Conservation (phyloP, 2,329 filamentous ascomycete species). For the Monilinia fructigena region DNA sequence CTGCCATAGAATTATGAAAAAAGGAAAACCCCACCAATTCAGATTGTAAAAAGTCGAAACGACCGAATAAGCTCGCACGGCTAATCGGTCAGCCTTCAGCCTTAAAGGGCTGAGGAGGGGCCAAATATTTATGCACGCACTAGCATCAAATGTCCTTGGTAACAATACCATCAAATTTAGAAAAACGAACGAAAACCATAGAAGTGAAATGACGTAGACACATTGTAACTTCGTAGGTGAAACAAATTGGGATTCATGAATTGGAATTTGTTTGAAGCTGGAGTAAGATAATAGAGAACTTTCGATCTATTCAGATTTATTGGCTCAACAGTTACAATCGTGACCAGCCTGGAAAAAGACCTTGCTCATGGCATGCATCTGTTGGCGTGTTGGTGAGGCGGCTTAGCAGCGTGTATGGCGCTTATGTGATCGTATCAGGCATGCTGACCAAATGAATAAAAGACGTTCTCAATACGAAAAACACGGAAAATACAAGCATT, state of each 20-base stretch:
- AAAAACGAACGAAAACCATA: neutral
- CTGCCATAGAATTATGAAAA: neutral
- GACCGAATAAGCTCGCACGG: neutral
- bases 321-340: no score
- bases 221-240: neutral
- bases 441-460: neutral
- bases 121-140: neutral
- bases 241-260: neutral
- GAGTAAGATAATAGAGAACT: no score
- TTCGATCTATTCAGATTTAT: neutral
- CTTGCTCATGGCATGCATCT: neutral
- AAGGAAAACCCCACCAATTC: conserved; percentile 4
- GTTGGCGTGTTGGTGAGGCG: neutral
- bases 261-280: neutral
- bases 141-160: conserved; percentile 5
- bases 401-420: neutral
- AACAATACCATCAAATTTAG: neutral
- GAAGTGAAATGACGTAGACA: neutral
- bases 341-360: neutral
- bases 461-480: neutral
- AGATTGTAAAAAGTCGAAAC: neutral
- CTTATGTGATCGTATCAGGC: neutral
- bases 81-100: neutral
- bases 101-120: neutral
- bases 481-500: neutral